phyloP scores from a whole-genome alignment of 306 rosid species.

The Trichosanthes cucumerina region DNA sequence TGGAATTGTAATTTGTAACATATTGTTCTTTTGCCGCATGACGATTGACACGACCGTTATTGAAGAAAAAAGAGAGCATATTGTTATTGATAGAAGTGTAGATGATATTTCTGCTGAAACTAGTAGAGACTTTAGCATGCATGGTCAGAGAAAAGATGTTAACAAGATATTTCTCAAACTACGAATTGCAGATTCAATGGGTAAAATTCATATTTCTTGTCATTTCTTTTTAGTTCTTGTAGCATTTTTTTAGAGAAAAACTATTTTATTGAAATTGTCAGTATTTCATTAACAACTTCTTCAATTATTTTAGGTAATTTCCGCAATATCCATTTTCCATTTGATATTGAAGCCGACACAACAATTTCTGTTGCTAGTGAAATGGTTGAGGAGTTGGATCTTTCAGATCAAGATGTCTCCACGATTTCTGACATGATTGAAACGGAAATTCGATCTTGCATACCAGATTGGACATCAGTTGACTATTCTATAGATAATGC shows the following conservation, averaged over 20 bases:
- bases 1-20: neutral
- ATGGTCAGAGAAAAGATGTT: slow-evolving; percentile 72
- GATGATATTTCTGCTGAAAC: slow-evolving; percentile 30
- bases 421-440: slow-evolving; percentile 76
- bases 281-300: neutral
- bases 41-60: slow-evolving; percentile 16
- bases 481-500: slow-evolving; percentile 20
- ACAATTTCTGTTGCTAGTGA: slow-evolving; percentile 86
- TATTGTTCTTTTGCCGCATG: slow-evolving; percentile 18
- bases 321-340: slow-evolving; percentile 93
- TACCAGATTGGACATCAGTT: slow-evolving; percentile 51
- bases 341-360: slow-evolving; percentile 76
- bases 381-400: slow-evolving; percentile 93
- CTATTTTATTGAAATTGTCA: neutral
- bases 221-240: neutral
- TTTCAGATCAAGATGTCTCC: slow-evolving; percentile 85
- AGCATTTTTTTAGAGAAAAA: neutral
- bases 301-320: slow-evolving; percentile 40
- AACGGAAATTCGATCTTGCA: slow-evolving; percentile 51
- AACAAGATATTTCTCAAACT: slow-evolving; percentile 75
- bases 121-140: slow-evolving; percentile 59
- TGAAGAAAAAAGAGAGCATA: slow-evolving; percentile 29
- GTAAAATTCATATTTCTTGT: slow-evolving; percentile 23
- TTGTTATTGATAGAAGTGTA: slow-evolving; percentile 19
- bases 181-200: slow-evolving; percentile 70